Evolutionary conservation across 208 protist genomes (phyloP), one percentile per base, ranked within the genome.

Genomic region (Angomonas deanei): DNA sequence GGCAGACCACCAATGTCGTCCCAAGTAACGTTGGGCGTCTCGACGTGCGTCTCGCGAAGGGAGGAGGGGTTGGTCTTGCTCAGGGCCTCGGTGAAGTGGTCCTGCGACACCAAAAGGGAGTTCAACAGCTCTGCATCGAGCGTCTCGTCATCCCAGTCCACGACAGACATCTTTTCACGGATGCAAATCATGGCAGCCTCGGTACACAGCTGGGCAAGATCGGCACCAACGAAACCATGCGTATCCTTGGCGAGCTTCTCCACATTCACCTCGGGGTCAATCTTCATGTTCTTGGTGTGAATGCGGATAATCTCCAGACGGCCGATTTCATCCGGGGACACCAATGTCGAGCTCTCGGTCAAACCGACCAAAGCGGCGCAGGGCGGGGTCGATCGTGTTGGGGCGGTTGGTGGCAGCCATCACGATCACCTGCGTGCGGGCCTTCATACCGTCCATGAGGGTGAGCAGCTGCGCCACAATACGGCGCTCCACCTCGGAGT

Each of bases 251-350:
- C 88, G 65, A 99, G 85, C 72, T 90, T 85, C 74, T 99, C 98
- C 0, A 99, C 81, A 74, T 99, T 98, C 8, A 99, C 98, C 61
- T 98, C 89, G n/a, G 96, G 88, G 56, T 88, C 82, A 15, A 99
- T 83, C 85, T 99, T 99, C 99, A 99, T 99, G 86, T 99, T 99
- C 77, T 99, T 99, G 8, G 99, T 99, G 88, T 99, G 99, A 72
- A 99, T 99, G 66, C 96, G 87, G 23, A 99, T 76, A 53, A 99
- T 98, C 78, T 99, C 98, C 19, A 99, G 80, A 57, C 99, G 93
- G 39, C 98, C 99, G 59, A 93, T 99, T 55, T 98, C 92, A 72
- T 99, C 99, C n/a, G n/a, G 99, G 99, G 34, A 99, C 97, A 34
- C 98, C 97, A 72, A 99, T 99, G 81, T 99, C 98, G 38, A 99